Evolutionary conservation across 192 early-diverging fungal species (phyloP).

Genomic region (Helicostylum pulchrum): DNA sequence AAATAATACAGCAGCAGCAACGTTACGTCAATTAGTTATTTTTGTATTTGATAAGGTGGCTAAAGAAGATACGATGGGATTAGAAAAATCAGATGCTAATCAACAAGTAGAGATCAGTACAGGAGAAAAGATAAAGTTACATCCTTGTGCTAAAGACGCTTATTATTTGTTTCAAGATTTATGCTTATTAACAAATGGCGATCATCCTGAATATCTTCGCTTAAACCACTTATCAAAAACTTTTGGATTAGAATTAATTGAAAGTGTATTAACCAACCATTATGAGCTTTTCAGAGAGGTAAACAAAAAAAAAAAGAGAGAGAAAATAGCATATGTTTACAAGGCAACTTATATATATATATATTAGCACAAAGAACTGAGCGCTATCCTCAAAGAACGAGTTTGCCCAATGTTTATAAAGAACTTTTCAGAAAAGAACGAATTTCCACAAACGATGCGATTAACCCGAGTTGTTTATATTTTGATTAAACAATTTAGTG

Average conservation of each 20-base stretch:
- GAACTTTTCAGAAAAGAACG: conserved; percentile 85
- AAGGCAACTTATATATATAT: not conserved
- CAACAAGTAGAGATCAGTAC: conserved; percentile 13
- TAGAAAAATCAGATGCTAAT: conserved; percentile 13
- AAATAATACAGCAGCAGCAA: conserved; percentile 84
- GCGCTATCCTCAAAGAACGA: conserved; percentile 68
- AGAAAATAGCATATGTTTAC: not conserved
- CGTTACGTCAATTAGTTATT: conserved; percentile 79
- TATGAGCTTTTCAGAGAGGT: conserved; percentile 71
- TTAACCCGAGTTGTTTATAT: conserved; percentile 77
- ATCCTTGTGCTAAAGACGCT: conserved; percentile 76
- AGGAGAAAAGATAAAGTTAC: conserved; percentile 37
- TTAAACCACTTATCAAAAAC: conserved; percentile 56
- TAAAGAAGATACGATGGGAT: conserved; percentile 51
- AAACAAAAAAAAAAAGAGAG: conserved; percentile 3
- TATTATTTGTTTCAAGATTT: conserved; percentile 88
- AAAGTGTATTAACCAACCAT: conserved; percentile 82
- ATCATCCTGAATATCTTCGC: conserved; percentile 60
- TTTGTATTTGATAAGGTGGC: conserved; percentile 82
- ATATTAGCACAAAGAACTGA: conserved; percentile 67
- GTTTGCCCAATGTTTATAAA: conserved; percentile 89
- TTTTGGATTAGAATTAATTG: conserved; percentile 90
- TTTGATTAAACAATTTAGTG: conserved; percentile 73
- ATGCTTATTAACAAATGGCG: conserved; percentile 71
- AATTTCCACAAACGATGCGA: conserved; percentile 82